A percentile compares a stretch with the other conserved stretches of the same genome.
Evolutionary conservation across 2,329 filamentous ascomycete species (phyloP).

Genomic region (Plectosphaerella sp.): DNA sequence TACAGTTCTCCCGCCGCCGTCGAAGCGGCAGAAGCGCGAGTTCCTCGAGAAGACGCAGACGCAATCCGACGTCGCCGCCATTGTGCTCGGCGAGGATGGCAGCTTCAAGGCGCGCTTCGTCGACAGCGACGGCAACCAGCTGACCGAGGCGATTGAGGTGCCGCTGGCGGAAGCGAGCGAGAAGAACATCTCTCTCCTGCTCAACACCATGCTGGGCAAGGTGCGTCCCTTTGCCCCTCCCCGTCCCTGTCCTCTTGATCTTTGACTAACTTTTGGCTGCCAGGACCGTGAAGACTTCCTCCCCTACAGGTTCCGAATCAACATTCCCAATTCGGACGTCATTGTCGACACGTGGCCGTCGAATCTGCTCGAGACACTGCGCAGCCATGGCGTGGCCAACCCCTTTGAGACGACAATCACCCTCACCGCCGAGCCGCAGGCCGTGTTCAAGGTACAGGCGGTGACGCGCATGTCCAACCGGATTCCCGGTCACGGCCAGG

Average conservation of each 20-base stretch:
- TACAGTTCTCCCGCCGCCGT: slow-evolving; percentile 77
- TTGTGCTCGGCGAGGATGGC: slow-evolving; percentile 63
- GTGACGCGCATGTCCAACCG: slow-evolving; percentile 85
- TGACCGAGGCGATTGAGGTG: slow-evolving; percentile 67
- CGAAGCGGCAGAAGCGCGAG: slow-evolving; percentile 80
- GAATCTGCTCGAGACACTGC: slow-evolving; percentile 50
- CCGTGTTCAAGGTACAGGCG: slow-evolving; percentile 88
- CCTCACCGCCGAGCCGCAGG: slow-evolving; percentile 70
- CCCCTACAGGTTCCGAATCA: slow-evolving; percentile 58
- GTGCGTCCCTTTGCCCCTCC: slow-evolving; percentile 34
- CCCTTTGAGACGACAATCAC: slow-evolving; percentile 52
- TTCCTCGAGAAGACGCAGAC: slow-evolving; percentile 64
- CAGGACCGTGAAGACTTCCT: slow-evolving; percentile 54
- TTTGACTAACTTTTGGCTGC: not conserved
- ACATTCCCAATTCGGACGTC: slow-evolving; percentile 48
- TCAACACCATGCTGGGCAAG: slow-evolving; percentile 80
- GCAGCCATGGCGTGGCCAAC: slow-evolving; percentile 51
- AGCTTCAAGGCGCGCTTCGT: slow-evolving; percentile 84
- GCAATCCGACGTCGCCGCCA: slow-evolving; percentile 68
- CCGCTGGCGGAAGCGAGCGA: slow-evolving; percentile 80
- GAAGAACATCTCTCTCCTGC: slow-evolving; percentile 80
- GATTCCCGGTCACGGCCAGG: slow-evolving; percentile 87
- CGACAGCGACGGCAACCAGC: slow-evolving; percentile 71
- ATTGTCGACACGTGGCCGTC: slow-evolving; percentile 53
- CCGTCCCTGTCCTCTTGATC: not conserved